These are phyloP conservation scores for Mycena sanguinolenta DNA, from an alignment of 768 basidiomycete genomes.

Conservation along the genomic window DNA sequence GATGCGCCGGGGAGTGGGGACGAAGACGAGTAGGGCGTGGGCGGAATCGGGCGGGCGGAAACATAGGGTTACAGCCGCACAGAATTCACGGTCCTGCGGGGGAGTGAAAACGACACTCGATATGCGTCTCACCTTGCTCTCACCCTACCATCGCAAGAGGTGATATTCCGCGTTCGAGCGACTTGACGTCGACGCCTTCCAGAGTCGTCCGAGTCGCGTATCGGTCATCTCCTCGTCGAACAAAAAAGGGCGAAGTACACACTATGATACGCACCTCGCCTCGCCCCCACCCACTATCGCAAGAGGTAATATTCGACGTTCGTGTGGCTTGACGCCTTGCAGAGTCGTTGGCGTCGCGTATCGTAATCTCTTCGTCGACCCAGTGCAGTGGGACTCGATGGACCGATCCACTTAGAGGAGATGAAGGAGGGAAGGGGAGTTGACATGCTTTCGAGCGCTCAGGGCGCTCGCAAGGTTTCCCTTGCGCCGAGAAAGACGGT, in stretches of 20 bases:
- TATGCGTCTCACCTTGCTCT: no score
- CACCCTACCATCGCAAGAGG: no score
- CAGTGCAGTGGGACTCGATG: not conserved
- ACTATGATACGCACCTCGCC: conserved; percentile 63
- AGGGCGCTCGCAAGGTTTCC: not conserved
- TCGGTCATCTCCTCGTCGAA: no score
- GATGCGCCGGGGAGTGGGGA: conserved; percentile 45
- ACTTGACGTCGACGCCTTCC: no score
- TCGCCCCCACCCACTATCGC: no score
- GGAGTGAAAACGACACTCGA: not conserved
- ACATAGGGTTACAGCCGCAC: conserved; percentile 68
- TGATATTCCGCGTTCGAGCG: no score
- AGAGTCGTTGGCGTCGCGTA: conserved; percentile 19
- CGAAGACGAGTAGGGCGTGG: conserved; percentile 44
- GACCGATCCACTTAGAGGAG: not conserved
- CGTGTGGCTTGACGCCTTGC: conserved; percentile 43
- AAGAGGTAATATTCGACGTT: conserved; percentile 61
- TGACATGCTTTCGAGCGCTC: conserved; percentile 16
- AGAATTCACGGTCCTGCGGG: conserved; percentile 59
- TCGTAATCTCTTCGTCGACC: conserved; percentile 15
- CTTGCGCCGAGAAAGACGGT: no score
- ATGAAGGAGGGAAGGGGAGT: not conserved
- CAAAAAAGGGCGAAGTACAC: not conserved
- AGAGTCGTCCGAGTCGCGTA: no score
- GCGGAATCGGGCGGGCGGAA: conserved; percentile 63